phyloP scores from a whole-genome alignment of 1,139 yeast species.

The Protomyces pachydermus region DNA sequence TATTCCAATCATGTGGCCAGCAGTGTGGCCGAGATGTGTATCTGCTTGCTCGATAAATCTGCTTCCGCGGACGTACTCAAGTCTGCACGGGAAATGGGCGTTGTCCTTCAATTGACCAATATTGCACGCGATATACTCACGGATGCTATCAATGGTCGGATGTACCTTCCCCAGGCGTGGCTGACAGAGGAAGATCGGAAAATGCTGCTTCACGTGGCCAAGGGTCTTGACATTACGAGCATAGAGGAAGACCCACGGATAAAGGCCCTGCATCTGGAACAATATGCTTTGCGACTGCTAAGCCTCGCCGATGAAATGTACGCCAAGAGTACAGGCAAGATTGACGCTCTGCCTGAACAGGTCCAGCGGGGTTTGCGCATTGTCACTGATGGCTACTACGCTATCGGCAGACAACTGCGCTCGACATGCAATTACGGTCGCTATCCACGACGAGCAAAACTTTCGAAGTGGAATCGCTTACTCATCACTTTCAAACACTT shows the following conservation, averaged over 20 bases:
- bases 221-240: background rate
- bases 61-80: slow-evolving; percentile 5
- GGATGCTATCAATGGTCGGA: slow-evolving; percentile 16
- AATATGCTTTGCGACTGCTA: slow-evolving; percentile 5
- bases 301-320: slow-evolving; percentile 8
- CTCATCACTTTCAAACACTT: background rate
- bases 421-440: background rate
- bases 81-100: slow-evolving; percentile 24
- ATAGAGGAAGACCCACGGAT: background rate
- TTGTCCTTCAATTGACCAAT: slow-evolving; percentile 21
- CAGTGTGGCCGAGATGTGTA: slow-evolving; percentile 27
- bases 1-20: slow-evolving; percentile 18
- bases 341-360: slow-evolving; percentile 11
- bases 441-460: slow-evolving; percentile 21
- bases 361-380: slow-evolving; percentile 12
- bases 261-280: background rate
- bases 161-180: slow-evolving; percentile 18
- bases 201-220: slow-evolving; percentile 7
- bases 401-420: slow-evolving; percentile 17
- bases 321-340: slow-evolving; percentile 10
- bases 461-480: slow-evolving; percentile 2
- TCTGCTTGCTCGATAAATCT: slow-evolving; percentile 3
- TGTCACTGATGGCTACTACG: slow-evolving; percentile 24
- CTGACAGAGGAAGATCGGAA: background rate
- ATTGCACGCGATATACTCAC: slow-evolving; percentile 24